Conservation (phyloP, 129 eudicot species). For the Escallonia rubra region DNA sequence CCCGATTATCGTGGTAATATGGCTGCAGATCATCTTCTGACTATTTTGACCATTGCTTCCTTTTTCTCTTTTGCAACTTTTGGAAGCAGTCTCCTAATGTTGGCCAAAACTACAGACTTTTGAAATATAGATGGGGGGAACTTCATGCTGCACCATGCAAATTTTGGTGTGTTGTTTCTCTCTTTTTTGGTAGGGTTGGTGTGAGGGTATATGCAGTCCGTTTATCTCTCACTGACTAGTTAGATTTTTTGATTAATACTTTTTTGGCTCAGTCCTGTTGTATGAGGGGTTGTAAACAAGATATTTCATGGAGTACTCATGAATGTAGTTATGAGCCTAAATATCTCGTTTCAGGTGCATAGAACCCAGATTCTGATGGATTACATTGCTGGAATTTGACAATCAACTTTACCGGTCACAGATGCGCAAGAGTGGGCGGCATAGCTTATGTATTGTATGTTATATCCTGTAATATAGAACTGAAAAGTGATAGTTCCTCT, state of each 20-base stretch:
- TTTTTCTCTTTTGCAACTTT: neutral
- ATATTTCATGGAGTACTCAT: neutral
- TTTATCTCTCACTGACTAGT: neutral
- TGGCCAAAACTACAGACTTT: neutral
- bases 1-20: conserved; percentile 16
- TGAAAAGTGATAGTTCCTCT: no score
- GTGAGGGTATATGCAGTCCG: no score
- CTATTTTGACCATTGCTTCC: neutral
- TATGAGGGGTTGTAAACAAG: no score
- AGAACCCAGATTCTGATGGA: conserved; percentile 5
- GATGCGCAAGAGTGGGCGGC: no score
- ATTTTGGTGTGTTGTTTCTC: no score
- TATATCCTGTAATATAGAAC: no score
- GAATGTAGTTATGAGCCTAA: neutral
- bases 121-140: neutral
- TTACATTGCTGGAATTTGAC: neutral
- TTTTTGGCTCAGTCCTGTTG: neutral
- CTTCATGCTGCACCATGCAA: no score
- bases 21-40: neutral
- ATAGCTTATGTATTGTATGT: no score
- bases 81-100: neutral
- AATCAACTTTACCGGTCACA: no score
- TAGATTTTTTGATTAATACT: neutral
- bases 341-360: conserved; percentile 16
- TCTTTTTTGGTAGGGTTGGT: no score